Base-by-base conservation (phyloP, 768 basidiomycete species). In the Lepiota subincarnata region DNA sequence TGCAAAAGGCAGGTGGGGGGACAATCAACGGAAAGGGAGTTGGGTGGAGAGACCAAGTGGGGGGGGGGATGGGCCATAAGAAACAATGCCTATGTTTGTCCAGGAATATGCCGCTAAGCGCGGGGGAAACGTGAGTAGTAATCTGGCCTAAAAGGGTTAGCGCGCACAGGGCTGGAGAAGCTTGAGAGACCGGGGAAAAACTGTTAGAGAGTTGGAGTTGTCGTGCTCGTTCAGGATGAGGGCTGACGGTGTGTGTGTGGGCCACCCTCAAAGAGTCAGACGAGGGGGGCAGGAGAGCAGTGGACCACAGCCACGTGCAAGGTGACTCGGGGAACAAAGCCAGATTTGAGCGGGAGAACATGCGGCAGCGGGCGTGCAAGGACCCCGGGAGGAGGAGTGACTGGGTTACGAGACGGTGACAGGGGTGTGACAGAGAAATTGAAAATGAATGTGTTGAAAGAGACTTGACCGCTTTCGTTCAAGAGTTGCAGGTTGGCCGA, bases 121-220 rank as follows among this genome's bases (percentile, higher is more conserved):
- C 57, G 57, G 57, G 44, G 48, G 38, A 51, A 55, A 31, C 36
- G 53, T 50, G 57, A 44, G 50, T 57, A 41, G 18, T 19, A 53
- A 57, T 50, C 42, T 55, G 39, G n/a, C 57, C 53, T 22, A 42
- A 46, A 55, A 45, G 31, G 53, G 57, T 35, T 48, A 47, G 51
- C 45, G 46, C 31, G 14, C 20, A 26, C 45, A 57, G 50, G 50
- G 44, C 28, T 18, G 37, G 28, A 40, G 38, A 41, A n/a, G 45
- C 50, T 57, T 52, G 56, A 37, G 50, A 51, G 44, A 45, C 47
- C 53, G 47, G 34, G 38, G 31, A 28, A 28, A 52, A n/a, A n/a
- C n/a, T n/a, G n/a, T n/a, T n/a, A n/a, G n/a, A n/a, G n/a, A n/a
- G n/a, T n/a, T n/a, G n/a, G n/a, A n/a, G n/a, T n/a, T n/a, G n/a